A percentile compares a stretch with the other conserved stretches of the same genome.
Evolutionary conservation across 2,329 filamentous ascomycete genomes (phyloP).

Genomic region (Cladorrhinum sp.): DNA sequence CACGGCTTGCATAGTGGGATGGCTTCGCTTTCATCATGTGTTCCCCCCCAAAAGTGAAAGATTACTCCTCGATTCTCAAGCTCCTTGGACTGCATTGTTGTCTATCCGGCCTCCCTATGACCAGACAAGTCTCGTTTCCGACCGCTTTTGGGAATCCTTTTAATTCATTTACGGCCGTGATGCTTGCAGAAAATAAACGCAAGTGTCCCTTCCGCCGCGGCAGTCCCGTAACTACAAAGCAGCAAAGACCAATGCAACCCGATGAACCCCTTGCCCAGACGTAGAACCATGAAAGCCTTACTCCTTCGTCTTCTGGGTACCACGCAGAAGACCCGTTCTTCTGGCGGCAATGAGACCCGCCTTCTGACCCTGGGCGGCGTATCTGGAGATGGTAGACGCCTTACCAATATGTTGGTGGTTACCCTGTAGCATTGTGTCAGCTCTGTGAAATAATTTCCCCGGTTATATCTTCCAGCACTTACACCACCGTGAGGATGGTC

Average conservation of each 20-base stretch:
- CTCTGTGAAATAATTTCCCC: conserved; percentile 1
- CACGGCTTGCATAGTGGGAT: conserved; percentile 7
- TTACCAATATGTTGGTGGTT: conserved; percentile 99
- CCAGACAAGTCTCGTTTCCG: conserved; percentile 20
- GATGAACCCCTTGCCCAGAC: conserved; percentile 63
- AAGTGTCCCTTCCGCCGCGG: conserved; percentile 44
- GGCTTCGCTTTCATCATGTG: conserved; percentile 5
- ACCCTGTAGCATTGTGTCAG: conserved; percentile 62
- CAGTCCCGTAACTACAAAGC: conserved; percentile 37
- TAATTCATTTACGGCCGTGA: conserved; percentile 45
- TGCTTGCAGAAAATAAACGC: conserved; percentile 46
- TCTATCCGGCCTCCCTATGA: conserved; percentile 13
- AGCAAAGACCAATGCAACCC: conserved; percentile 58
- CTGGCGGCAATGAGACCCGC: conserved; percentile 99
- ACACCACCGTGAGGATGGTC: conserved; percentile 97
- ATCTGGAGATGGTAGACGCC: conserved; percentile 98
- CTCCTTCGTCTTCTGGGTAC: conserved; percentile 99
- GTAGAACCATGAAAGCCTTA: conserved; percentile 61
- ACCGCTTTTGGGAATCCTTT: conserved; percentile 31
- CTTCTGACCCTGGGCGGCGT: conserved; percentile 98
- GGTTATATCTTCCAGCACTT: conserved; percentile 39
- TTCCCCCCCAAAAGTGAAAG: conserved; percentile 15
- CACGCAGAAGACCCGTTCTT: conserved; percentile 99
- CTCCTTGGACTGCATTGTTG: conserved; percentile 18
- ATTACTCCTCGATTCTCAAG: conserved; percentile 18